Evolutionary conservation across 352 stramenopile genomes (phyloP).

Genomic region (Globisporangium cylindrosporum): DNA sequence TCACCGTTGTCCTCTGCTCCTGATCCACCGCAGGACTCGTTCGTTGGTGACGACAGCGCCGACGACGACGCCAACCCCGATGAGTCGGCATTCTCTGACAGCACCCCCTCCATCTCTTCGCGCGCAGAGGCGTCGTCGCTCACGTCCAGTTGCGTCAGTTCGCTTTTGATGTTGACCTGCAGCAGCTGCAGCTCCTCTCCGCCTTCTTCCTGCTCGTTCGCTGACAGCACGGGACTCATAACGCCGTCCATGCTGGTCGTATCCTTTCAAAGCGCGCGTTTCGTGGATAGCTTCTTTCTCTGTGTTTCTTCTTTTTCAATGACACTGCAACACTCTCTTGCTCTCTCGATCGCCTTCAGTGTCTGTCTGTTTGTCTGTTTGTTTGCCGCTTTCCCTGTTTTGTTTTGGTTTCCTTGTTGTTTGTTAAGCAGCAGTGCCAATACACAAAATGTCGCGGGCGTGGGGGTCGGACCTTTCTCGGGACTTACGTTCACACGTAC

Average conservation of each 20-base stretch:
- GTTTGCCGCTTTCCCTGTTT: not conserved
- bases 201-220: not conserved
- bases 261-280: not conserved
- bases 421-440: not conserved
- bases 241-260: not conserved
- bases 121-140: not conserved
- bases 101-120: not conserved
- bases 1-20: conserved; percentile 18
- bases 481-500: not conserved
- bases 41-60: conserved; percentile 9
- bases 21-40: conserved; percentile 15
- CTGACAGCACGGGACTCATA: conserved; percentile 8
- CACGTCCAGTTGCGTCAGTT: conserved; percentile 2
- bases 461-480: conserved; percentile 6
- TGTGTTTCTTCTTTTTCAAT: not conserved
- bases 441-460: conserved; percentile 5
- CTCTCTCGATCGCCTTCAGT: not conserved
- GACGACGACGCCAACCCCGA: not conserved
- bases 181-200: not conserved
- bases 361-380: not conserved
- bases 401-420: not conserved
- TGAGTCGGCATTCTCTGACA: conserved; percentile 1
- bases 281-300: not conserved
- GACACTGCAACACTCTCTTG: not conserved
- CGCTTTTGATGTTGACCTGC: not conserved